Base-by-base conservation (phyloP, 768 basidiomycete genomes). In the Candolleomyces eurysporus region DNA sequence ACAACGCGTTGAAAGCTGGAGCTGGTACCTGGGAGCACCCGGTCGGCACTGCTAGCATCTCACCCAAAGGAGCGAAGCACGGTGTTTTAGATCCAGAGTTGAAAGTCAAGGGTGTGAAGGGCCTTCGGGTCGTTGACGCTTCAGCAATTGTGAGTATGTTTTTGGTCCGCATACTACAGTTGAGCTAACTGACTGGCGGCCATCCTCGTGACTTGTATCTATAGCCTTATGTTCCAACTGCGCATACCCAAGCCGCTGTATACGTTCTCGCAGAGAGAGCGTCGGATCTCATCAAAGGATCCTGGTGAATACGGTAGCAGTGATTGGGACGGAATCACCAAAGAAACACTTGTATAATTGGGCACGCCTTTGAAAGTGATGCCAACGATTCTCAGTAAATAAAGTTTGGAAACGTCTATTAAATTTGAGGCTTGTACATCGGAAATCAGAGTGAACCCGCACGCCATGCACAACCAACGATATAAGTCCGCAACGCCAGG, bases 91-190 rank as follows among this genome's bases (percentile, higher is more conserved):
- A 75, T 60, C 67, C 75, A 3, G 65, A 73, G 53, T 57, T 78
- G 10, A 54, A 39, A 16, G 69, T 77, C 21, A 75, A 76, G 61
- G 69, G 70, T 3, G 66, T 67, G 1, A 36, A 43, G 3, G 75
- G 72, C 10, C 51, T 78, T 48, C 68, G 76, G 8, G 62, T 78
- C n/a, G 73, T 78, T 11, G 75, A 78, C 64, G 71, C 68, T 14
- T 75, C 73, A 14, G 67, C 67, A 59, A 40, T 68, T 56, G 75
- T 72, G 52, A 56, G 73, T 61, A 2, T 17, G 13, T 43, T 43
- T 14, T 46, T 50, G 4, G 4, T 36, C 36, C 11, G 8, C 36
- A 11, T 36, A 11, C 6, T 7, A 36, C 3, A 11, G 3, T 11
- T 36, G 36, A 36, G 36, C 36, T 36, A 11, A 36, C 2, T 42